A percentile compares a stretch with the other conserved stretches of the same genome.
Conservation (phyloP, 2,329 filamentous ascomycete genomes). For the Tolypocladium amazonense region DNA sequence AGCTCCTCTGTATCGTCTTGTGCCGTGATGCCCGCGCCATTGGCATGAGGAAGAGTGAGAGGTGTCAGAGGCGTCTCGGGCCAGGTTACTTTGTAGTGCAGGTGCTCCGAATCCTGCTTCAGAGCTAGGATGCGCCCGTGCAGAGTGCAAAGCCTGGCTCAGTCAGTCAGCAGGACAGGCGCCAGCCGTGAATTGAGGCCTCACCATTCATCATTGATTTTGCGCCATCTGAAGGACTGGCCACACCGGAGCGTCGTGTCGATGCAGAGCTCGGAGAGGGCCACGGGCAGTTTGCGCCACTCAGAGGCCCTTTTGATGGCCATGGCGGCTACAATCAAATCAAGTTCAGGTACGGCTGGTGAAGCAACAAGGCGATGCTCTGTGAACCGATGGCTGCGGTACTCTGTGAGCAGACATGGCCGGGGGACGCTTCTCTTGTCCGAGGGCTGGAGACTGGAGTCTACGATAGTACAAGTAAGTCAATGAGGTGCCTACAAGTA, state of each 20-base stretch:
- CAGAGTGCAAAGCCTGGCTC: conserved; percentile 63
- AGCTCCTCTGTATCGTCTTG: conserved; percentile 64
- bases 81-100: conserved; percentile 72
- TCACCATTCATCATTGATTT: conserved; percentile 75
- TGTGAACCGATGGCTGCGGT: no score
- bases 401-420: no score
- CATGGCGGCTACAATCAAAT: conserved; percentile 12
- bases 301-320: conserved; percentile 46
- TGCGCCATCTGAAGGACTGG: conserved; percentile 93
- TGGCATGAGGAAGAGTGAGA: conserved; percentile 4
- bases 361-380: no score
- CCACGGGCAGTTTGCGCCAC: conserved; percentile 82
- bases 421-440: background rate
- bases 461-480: no score
- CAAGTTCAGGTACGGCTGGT: background rate
- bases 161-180: background rate
- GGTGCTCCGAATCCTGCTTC: conserved; percentile 65
- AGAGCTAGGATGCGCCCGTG: conserved; percentile 77
- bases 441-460: background rate
- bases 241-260: conserved; percentile 91
- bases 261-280: conserved; percentile 77
- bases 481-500: no score
- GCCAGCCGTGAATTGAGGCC: conserved; percentile 2
- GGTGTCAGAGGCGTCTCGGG: conserved; percentile 18
- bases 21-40: conserved; percentile 5